Evolutionary conservation across 1,284 basidiomycete genomes (phyloP), one percentile per base, ranked within the genome.

Genomic region (Microbotryum lychnidis-dioicae): DNA sequence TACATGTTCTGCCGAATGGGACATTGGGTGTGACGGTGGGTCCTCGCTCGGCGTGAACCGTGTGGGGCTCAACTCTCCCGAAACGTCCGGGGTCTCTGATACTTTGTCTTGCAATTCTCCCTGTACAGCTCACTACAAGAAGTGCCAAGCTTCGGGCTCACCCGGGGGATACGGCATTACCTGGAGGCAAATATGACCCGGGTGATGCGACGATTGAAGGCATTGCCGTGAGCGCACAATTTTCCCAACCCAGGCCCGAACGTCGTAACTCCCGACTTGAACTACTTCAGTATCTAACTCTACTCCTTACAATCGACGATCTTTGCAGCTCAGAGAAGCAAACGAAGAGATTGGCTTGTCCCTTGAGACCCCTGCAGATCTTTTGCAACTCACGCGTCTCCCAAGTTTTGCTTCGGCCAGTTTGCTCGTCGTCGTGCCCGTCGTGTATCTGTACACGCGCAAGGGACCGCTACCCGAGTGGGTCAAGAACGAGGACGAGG

Each of bases 121-220:
- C 37, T 42, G 37, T 10, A 42, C 14, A 42, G 37, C 37, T 42
- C 18, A 72, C 71, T 18, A 72, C 71, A n/a, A 51, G 71, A 20
- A 60, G 61, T 1, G 16, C 50, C 27, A 59, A 31, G 2, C 57
- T 72, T 47, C 50, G 69, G n/a, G 61, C 59, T 14, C 68, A 68
- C 46, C 71, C 71, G 1, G 69, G 69, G 7, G 69, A 72, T 44
- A 72, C 71, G 20, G 66, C 71, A 2, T 53, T 72, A 2, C 69
- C 71, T 2, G 71, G 71, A 12, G 71, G 71, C 0, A 37, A 63
- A 8, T 66, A 60, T 50, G 71, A 72, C 23, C 49, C 46, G 1
- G 57, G 16, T 21, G 69, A 56, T 57, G 47, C 14, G 44, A 56
- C 29, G 46, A 60, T 56, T 45, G 56, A 55, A 56, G 52, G 14